Evolutionary conservation across 202 grass and related monocot species (phyloP), one percentile per base, ranked within the genome.

Genomic region (Panicum virgatum): DNA sequence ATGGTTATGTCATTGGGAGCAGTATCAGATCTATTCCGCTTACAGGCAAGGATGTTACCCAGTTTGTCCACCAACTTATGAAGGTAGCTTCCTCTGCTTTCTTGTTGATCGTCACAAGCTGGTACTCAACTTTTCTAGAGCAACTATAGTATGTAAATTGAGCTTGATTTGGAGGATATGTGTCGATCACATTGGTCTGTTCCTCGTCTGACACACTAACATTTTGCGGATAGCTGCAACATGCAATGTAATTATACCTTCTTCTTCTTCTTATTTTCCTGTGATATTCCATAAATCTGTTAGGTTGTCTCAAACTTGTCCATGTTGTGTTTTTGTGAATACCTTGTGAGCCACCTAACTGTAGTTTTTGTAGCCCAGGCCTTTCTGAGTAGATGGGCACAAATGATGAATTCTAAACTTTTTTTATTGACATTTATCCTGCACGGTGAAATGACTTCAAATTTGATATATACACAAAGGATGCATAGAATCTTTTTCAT

Each of bases 1-100:
- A 99, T 90, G 96, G 96, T 74, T 99, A 99, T 92, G 96, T 99
- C 64, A 99, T 99, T n/a, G 96, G 96, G 34, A 96, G 91, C 80
- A 94, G 91, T 68, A 99, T 99, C 71, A 90, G 88, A 87, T 99
- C 96, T 83, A 93, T 99, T 82, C 96, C 93, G 80, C 82, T 99
- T 79, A 91, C 96, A 29, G 96, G 93, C 85, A 96, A 94, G 85
- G 93, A 99, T 90, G 96, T 92, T 83, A 99, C 96, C 64, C 89
- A 93, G 53, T 99, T 99, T 85, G 77, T 99, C 80, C 93, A 94
- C 84, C 87, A 96, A 81, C 93, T 99, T 85, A 66, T 94, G 61
- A 99, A 89, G 96, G 96, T 99, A 92, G 69, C 38, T 81, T 63
- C 40, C 38, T 73, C 16, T 63, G n/a, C 40, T 73, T 47, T 82